Evolutionary conservation across 176 grass and related monocot species (phyloP), one percentile per base, ranked within the genome.

Genomic region (Triticum urartu): DNA sequence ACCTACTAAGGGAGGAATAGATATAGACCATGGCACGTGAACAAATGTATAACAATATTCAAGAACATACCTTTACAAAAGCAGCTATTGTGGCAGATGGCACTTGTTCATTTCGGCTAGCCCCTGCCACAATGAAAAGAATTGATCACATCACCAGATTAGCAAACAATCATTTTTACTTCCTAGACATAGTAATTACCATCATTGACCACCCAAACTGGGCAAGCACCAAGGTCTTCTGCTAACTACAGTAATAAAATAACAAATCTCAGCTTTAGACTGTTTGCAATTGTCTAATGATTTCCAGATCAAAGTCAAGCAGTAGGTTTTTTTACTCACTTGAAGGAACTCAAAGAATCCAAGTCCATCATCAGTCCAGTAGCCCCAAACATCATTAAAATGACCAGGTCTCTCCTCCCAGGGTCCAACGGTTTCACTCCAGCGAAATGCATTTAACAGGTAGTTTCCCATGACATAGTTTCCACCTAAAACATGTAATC

Each of bases 261-360:
- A 89, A 60, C 25, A 77, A 24, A 39, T 87, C 26, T 56, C 38
- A 92, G 79, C 72, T 68, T 73, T 25, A 80, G 11, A 63, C 11
- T 56, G 43, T 17, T 47, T 22, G 43, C 9, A 86, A 59, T 47
- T 79, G 71, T 83, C 28, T 80, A 14, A 68, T 76, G 65, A 82
- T 26, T 74, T 63, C 77, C 81, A 84, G 59, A 48, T 62, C 24
- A 38, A 21, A 67, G 47, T 58, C 59, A 84, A 85, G 50, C n/a
- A 75, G 65, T 25, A 90, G 45, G 25, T 6, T 89, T 64, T 75
- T 86, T 75, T 83, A 89, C 88, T 81, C 63, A 95, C 93, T 91
- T 94, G 93, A 84, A 98, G 96, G 59, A 92, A 98, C 83, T 98
- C 96, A 82, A 92, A 98, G 83, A 92, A 91, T 65, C 96, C 96